phyloP scores from a whole-genome alignment of 106 monocot species.

The Dendrobium catenatum region DNA sequence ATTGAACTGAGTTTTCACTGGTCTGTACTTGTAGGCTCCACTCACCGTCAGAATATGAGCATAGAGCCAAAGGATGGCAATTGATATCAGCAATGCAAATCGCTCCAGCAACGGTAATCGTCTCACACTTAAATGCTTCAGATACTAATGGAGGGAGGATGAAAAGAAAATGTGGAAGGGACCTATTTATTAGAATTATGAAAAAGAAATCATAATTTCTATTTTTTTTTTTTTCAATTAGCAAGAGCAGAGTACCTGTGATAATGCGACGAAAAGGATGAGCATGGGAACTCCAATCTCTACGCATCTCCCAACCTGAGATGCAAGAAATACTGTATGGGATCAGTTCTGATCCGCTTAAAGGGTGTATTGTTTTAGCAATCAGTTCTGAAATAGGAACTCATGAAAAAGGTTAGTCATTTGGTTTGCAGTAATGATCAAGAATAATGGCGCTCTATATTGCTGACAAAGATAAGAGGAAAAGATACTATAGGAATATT shows the following conservation, averaged over 20 bases:
- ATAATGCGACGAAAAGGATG: constrained; percentile 66
- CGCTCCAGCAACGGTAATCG: constrained; percentile 69
- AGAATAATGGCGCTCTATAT: neutral
- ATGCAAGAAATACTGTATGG: neutral
- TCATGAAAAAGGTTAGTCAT: neutral
- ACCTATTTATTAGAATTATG: neutral
- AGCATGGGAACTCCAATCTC: constrained; percentile 96
- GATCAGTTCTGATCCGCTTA: neutral
- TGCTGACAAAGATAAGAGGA: too few species aligned
- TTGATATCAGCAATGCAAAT: constrained; percentile 61
- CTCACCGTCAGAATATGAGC: constrained; percentile 76
- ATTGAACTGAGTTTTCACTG: constrained; percentile 49
- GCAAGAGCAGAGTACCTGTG: constrained; percentile 44
- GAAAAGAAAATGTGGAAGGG: neutral
- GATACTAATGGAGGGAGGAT: constrained; percentile 38
- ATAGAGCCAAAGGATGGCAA: constrained; percentile 65
- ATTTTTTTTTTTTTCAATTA: neutral
- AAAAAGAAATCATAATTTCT: neutral
- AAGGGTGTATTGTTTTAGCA: neutral
- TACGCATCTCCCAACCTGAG: constrained; percentile 88
- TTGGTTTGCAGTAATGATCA: neutral
- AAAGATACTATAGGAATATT: too few species aligned
- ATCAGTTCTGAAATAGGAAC: neutral
- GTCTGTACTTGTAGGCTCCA: constrained; percentile 74
- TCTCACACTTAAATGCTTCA: constrained; percentile 64